Base-by-base conservation (phyloP, 1,139 yeast genomes). In the Yamadazyma mexicana region DNA sequence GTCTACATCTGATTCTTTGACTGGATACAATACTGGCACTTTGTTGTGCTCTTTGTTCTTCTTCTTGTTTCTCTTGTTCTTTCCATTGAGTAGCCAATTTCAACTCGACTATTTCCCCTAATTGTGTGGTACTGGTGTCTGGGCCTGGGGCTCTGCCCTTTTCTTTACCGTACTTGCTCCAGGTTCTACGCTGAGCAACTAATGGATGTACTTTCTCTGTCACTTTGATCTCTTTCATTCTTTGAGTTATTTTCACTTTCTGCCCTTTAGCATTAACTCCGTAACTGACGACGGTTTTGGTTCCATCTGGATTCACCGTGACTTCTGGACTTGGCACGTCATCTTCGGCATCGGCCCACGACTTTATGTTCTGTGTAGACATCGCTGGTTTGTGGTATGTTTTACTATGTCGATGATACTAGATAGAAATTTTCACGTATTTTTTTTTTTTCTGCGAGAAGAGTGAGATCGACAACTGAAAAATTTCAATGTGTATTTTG, bases 121-220 rank as follows among this genome's bases (percentile, higher is more conserved):
- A 73, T 56, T 85, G 88, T n/a, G 97, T 89, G 44, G 95, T 87
- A 57, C 87, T 77, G 44, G 81, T 73, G 65, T 88, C 94, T 42
- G 96, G 96, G 3, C 97, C 98, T 14, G 91, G 80, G 9, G 84
- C 79, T 41, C 83, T 75, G 51, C 77, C 79, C 57, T 72, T 77
- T 61, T 92, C 98, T 46, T 77, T 81, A 41, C 98, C 98, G 62
- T 82, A 94, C 64, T 87, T 87, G 32, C 57, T 55, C 92, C 91
- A 85, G 52, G 77, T 79, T 61, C 79, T 80, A 66, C 92, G 81
- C 42, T 68, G 69, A 20, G 92, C 92, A 51, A 85, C 83, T 37
- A 76, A 72, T 34, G 86, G 87, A 62, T 83, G 89, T 34, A 91
- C 97, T 50, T 75, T 79, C 62, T 88, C 96, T 56, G 80, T 83